A percentile compares a stretch with the other conserved stretches of the same genome.
Conservation (phyloP, 2,329 filamentous ascomycete species). For the Coleophoma eucalyptorum region DNA sequence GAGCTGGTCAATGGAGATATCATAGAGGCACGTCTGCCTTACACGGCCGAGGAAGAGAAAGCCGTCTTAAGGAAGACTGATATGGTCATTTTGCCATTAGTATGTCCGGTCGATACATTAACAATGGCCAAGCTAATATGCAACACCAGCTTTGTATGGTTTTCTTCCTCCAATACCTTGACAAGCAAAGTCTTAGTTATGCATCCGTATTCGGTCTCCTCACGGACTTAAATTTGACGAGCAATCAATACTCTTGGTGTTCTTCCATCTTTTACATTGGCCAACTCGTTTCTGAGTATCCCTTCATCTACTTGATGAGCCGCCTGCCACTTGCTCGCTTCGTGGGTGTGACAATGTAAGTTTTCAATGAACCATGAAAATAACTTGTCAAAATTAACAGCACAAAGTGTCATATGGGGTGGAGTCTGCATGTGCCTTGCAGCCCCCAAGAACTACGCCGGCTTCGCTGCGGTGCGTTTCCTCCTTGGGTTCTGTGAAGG, state of each 20-base stretch:
- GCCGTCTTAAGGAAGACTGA: slow-evolving; percentile 30
- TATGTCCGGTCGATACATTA: slow-evolving; percentile 4
- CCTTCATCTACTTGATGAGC: slow-evolving; percentile 48
- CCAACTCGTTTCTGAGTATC: slow-evolving; percentile 43
- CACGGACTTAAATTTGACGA: slow-evolving; percentile 39
- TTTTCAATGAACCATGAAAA: background rate
- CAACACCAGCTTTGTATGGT: slow-evolving; percentile 34
- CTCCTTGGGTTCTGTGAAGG: slow-evolving; percentile 37
- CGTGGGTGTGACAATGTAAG: slow-evolving; percentile 42
- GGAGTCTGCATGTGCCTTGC: slow-evolving; percentile 40
- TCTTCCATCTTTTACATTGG: slow-evolving; percentile 41
- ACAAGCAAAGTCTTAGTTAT: slow-evolving; percentile 47
- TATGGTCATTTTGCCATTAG: slow-evolving; percentile 26
- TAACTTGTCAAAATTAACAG: background rate
- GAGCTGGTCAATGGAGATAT: background rate
- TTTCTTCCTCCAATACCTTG: slow-evolving; percentile 40
- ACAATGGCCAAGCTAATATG: background rate
- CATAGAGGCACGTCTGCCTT: slow-evolving; percentile 3
- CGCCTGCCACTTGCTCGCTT: slow-evolving; percentile 44
- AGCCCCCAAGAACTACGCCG: slow-evolving; percentile 33
- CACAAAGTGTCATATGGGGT: slow-evolving; percentile 36
- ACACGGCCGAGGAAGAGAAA: slow-evolving; percentile 28
- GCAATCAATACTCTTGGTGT: slow-evolving; percentile 44
- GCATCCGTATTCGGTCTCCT: slow-evolving; percentile 43
- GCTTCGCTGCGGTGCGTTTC: slow-evolving; percentile 35